A percentile compares a stretch with the other conserved stretches of the same genome.
phyloP scores from a whole-genome alignment of 2,329 filamentous ascomycete species.

The Cladosporium sp. region DNA sequence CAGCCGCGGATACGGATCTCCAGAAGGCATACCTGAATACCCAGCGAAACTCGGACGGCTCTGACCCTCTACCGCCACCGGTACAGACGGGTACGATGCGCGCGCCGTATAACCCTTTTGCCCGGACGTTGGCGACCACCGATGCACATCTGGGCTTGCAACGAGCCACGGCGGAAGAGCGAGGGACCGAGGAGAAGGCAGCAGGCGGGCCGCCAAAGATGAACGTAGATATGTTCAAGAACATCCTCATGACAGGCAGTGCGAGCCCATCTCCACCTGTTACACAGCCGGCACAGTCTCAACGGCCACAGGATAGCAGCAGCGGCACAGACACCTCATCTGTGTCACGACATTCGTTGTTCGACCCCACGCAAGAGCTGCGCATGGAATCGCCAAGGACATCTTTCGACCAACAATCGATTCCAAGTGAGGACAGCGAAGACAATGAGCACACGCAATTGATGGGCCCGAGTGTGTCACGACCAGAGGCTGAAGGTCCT shows the following conservation, averaged over 20 bases:
- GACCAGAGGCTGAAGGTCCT: slow-evolving; percentile 41
- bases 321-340: slow-evolving; percentile 52
- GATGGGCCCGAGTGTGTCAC: slow-evolving; percentile 39
- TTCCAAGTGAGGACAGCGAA: slow-evolving; percentile 33
- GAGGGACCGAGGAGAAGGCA: slow-evolving; percentile 8
- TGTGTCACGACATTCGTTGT: slow-evolving; percentile 49
- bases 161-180: slow-evolving; percentile 1
- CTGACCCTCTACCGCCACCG: slow-evolving; percentile 13
- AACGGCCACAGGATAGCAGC: slow-evolving; percentile 30
- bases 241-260: slow-evolving; percentile 66
- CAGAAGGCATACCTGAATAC: slow-evolving; percentile 19
- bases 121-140: slow-evolving; percentile 25
- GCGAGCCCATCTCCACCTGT: slow-evolving; percentile 27
- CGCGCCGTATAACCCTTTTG: slow-evolving; percentile 31
- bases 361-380: slow-evolving; percentile 41
- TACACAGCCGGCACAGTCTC: slow-evolving; percentile 11
- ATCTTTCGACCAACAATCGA: slow-evolving; percentile 42
- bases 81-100: slow-evolving; percentile 11
- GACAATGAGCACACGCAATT: slow-evolving; percentile 35
- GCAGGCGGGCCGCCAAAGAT: slow-evolving; percentile 36
- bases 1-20: slow-evolving; percentile 18
- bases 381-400: slow-evolving; percentile 48
- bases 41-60: slow-evolving; percentile 17
- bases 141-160: slow-evolving; percentile 19
- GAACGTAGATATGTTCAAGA: slow-evolving; percentile 71